Percentiles rank a stretch among this genome's conserved stretches.
Conservation (phyloP, 2,329 filamentous ascomycete species). For the Ceratocystis variospora region DNA sequence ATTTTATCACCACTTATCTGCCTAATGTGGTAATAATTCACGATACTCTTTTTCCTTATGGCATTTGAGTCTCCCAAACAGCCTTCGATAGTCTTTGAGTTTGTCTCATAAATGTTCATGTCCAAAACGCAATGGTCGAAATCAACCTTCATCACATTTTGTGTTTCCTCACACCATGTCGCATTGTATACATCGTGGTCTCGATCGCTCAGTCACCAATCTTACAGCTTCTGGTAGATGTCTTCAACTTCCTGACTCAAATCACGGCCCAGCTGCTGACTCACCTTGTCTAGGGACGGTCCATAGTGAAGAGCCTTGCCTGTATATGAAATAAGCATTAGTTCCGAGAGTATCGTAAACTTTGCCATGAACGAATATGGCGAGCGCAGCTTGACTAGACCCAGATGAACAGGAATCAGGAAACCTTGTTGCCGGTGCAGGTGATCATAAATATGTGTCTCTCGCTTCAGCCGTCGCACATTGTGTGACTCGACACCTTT, state of each 20-base stretch:
- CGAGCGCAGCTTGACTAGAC: background rate
- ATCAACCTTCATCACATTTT: background rate
- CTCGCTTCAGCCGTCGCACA: background rate
- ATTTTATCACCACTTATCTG: no score
- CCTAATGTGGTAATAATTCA: no score
- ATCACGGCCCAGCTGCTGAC: background rate
- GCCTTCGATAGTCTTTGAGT: no score
- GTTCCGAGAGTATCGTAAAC: background rate
- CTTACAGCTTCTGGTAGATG: background rate
- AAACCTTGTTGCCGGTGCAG: background rate
- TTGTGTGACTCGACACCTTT: background rate
- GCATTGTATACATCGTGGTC: background rate
- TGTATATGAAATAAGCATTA: background rate
- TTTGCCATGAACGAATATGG: background rate
- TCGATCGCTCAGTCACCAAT: background rate
- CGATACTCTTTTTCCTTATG: no score
- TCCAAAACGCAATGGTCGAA: background rate
- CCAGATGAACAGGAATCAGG: background rate
- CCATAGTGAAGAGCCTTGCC: constrained; percentile 24
- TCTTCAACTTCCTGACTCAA: background rate
- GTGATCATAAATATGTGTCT: background rate
- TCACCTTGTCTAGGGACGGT: background rate
- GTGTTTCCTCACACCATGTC: background rate
- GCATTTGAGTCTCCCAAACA: no score
- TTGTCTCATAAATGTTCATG: no score